A percentile compares a stretch with the other conserved stretches of the same genome.
phyloP scores from a whole-genome alignment of 2,329 filamentous ascomycete genomes.

The Apiospora rasikravindrae region DNA sequence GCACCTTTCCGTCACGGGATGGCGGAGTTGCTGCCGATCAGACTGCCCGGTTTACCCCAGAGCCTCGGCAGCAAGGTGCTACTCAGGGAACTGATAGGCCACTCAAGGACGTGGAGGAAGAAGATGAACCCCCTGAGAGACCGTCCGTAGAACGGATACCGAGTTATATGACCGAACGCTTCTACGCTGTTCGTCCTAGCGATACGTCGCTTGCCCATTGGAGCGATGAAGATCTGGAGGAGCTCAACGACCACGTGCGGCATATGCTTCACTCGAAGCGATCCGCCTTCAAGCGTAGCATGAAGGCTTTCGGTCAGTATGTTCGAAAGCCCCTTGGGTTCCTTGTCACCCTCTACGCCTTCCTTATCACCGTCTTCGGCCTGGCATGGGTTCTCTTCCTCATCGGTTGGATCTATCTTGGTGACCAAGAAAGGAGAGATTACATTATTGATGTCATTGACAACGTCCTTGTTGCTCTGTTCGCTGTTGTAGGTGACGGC shows the following conservation, averaged over 20 bases:
- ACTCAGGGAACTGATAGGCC: not conserved
- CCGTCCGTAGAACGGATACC: conserved; percentile 42
- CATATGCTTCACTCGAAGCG: conserved; percentile 86
- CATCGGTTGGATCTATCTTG: conserved; percentile 86
- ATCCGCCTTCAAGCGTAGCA: conserved; percentile 77
- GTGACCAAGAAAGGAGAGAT: conserved; percentile 66
- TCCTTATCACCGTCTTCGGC: conserved; percentile 82
- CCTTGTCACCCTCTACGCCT: conserved; percentile 82
- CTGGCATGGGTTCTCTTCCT: conserved; percentile 90
- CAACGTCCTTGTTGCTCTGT: conserved; percentile 72
- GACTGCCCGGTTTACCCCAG: not conserved
- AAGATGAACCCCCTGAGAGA: conserved; percentile 21
- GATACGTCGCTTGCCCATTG: conserved; percentile 75
- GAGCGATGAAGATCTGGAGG: conserved; percentile 73
- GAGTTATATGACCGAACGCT: conserved; percentile 70
- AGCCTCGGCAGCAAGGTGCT: not conserved
- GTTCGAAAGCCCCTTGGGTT: conserved; percentile 78
- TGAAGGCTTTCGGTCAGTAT: conserved; percentile 84
- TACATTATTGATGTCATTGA: conserved; percentile 75
- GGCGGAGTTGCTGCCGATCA: not conserved
- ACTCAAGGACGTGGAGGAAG: conserved; percentile 32
- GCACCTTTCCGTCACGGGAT: not conserved
- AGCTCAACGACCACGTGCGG: conserved; percentile 84
- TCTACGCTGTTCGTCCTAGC: conserved; percentile 81
- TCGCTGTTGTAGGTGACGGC: conserved; percentile 73